These are phyloP conservation scores for Fusarium sp. DNA, from an alignment of 2,329 filamentous ascomycete genomes.

Conservation along the genomic window DNA sequence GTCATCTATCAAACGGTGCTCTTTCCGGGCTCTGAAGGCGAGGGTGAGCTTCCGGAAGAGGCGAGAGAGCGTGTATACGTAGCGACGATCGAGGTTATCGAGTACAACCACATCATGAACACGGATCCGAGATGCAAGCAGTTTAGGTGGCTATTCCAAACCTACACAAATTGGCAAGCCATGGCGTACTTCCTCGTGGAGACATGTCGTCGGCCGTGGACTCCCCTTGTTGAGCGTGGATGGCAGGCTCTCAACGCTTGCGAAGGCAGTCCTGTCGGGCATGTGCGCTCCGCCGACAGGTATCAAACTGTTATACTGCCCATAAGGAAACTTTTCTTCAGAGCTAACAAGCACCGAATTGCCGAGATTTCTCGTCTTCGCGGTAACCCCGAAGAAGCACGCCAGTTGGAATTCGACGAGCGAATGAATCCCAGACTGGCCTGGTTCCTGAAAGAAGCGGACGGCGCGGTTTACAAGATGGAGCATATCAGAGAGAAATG, in stretches of 20 bases:
- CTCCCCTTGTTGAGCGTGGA: conserved; percentile 61
- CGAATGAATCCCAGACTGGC: conserved; percentile 56
- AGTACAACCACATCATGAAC: conserved; percentile 73
- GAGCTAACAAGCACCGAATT: conserved; percentile 63
- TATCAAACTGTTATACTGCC: conserved; percentile 64
- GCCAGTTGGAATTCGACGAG: conserved; percentile 62
- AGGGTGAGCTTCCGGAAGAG: conserved; percentile 67
- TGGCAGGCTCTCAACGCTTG: conserved; percentile 60
- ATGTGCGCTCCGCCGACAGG: conserved; percentile 56
- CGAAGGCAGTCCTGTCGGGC: conserved; percentile 54
- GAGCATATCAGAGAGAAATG: conserved; percentile 62
- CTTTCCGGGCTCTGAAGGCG: conserved; percentile 65
- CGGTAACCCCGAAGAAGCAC: conserved; percentile 60
- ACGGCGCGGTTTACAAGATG: conserved; percentile 58
- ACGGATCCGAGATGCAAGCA: conserved; percentile 62
- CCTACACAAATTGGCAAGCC: conserved; percentile 64
- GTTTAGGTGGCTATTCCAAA: conserved; percentile 63
- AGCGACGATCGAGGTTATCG: conserved; percentile 78
- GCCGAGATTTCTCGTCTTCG: conserved; percentile 62
- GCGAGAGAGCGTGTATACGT: conserved; percentile 76
- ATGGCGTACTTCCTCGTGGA: conserved; percentile 62
- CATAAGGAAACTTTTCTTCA: conserved; percentile 64
- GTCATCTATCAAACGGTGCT: conserved; percentile 80
- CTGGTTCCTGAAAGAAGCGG: conserved; percentile 61
- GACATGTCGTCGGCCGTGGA: conserved; percentile 60